Base-by-base conservation (phyloP, 305 asterid species). In the Fraxinus dipetala region DNA sequence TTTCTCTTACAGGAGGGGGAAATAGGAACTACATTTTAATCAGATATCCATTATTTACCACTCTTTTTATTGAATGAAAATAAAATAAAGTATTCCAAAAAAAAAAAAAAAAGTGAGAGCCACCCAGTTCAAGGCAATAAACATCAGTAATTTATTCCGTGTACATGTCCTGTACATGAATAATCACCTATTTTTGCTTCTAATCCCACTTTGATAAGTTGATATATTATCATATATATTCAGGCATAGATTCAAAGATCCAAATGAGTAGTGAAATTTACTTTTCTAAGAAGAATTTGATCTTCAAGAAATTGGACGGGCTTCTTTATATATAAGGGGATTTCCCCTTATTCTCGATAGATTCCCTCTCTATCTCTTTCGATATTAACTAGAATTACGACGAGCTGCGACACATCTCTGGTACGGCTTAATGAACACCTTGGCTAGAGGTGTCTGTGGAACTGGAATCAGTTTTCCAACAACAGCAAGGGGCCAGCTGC, bases 401-500 rank as follows among this genome's bases (percentile, higher is more conserved):
- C 84, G 85, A 79, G 87, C 79, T 83, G 90, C 92, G 6, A 95
- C 87, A 86, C 92, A 90, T 59, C 87, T 83, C 83, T 86, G 94
- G 86, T 95, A 92, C 65, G 94, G 97, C 87, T 82, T 92, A 61
- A 86, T 77, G 87, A 92, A 91, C 80, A 89, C 94, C 87, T 91
- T 94, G 36, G 91, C 96, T 35, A 95, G 84, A 65, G 97, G 98
- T 16, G 94, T 92, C 88, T 91, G 82, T 6, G 99, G 98, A 76
- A 95, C 98, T 61, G 97, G 97, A 78, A 93, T 91, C 81, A 89
- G 73, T 86, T 95, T 95, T 40, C 98, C 98, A 2, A 88, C 90
- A 72, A 85, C 63, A 43, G 97, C 99, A 70, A 95, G 97, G 77
- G 98, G 99, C 99, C 97, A 95, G 82, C 99, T 94, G 95, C 73